Evolutionary conservation across 805 yeast species (phyloP), one percentile per base, ranked within the genome.

Genomic region (Metschnikowia amazonensis): DNA sequence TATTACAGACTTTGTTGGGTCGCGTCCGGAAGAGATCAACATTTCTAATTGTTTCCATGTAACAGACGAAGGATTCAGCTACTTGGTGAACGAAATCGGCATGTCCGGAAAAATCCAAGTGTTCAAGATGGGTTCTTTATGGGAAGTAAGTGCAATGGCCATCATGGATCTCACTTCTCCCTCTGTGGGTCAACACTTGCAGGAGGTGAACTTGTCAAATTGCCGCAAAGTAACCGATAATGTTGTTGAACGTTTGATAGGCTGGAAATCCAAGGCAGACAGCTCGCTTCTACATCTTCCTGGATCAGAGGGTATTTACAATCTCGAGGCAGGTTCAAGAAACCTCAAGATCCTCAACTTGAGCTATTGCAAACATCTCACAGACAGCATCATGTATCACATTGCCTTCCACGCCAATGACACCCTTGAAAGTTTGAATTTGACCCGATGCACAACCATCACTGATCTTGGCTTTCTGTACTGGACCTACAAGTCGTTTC

Each of bases 131-230:
- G 72, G 70, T 49, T 79, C 86, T 13, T 82, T 79, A 39, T 85
- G 92, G 92, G 87, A 83, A 53, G 80, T 86, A 7, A 77, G 83
- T 48, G 87, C 89, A 2, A 82, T 84, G 87, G 86, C 90, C 2
- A 82, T 85, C 25, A 83, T 85, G 89, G 92, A 86, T 60, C 63
- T 85, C 34, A 76, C 88, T 1, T 81, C 77, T 1, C 82, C 84
- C 0, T 72, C 77, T 53, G 80, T 84, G 27, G 89, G 89, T 7
- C 67, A 72, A 28, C 64, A 74, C 50, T 64, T 86, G 31, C 79
- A 72, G 44, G 81, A 77, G 43, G 67, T 86, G 17, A 89, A 85
- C 60, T 66, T 86, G 35, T 76, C 86, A 8, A 84, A 86, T 60
- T 86, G 92, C 55, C 67, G 89, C 18, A 83, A 81, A 53, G 88